Evolutionary conservation across 352 stramenopile genomes (phyloP), one percentile per base, ranked within the genome.

Genomic region (Pythium guiyangense): DNA sequence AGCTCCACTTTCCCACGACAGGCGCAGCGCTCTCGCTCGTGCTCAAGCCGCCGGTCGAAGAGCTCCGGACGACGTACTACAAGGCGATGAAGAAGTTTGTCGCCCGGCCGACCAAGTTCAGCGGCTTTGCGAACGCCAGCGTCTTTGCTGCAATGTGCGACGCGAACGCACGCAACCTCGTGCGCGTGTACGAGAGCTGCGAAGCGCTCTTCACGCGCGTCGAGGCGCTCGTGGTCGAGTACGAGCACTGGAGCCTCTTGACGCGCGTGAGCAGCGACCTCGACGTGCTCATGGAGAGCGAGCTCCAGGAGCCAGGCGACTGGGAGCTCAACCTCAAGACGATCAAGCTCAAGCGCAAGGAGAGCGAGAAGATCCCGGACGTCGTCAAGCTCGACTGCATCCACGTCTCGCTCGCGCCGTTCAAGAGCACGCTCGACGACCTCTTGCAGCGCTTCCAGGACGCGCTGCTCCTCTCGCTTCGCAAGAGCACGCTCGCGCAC

Each of bases 11-110:
- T 20, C 77, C 82, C 1, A 57, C 49, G 4, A 11, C 49, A 54
- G 60, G 40, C 12, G 51, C 46, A 12, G 3, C 57, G 3, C 69
- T 64, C 1, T 74, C 73, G 9, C 57, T 98, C 14, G 58, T 92
- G 25, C 85, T 98, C 56, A 94, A 96, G 44, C 95, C 95, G 11
- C 84, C 93, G 0, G 67, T 98, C 20, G 91, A 98, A 65, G 90
- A 98, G 59, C 64, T 98, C 0, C 81, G 91, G 2, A 82, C 88
- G n/a, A 88, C 81, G 14, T 98, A 98, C 73, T 98, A 98, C 72
- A 91, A 94, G 37, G 85, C 96, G 20, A 92, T 98, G 81, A 98
- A 97, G 56, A 97, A 96, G 37, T 98, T 98, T 49, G 88, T 98
- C n/a, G 74, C 77, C 0, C 87, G 95, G 49, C 94, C 93, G 0